Percentiles rank a stretch among this genome's conserved stretches.
Evolutionary conservation across 495 filamentous ascomycete species (phyloP).

Genomic region (Usnea hakonensis): DNA sequence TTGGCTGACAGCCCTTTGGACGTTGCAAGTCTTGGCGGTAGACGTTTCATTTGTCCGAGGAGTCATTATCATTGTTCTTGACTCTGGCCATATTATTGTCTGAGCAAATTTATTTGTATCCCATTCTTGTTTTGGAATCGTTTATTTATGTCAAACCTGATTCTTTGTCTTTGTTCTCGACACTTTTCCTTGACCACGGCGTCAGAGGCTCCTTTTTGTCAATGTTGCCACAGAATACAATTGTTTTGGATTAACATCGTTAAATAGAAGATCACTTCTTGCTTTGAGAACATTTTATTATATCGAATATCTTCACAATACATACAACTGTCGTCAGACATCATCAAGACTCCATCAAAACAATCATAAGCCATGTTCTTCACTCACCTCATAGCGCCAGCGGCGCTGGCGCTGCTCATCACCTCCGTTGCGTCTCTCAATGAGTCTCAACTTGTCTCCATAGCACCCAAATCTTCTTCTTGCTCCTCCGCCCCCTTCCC

Average conservation of each 20-base stretch:
- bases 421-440: slow-evolving; percentile 26
- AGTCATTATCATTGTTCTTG: background rate
- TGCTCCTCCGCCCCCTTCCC: slow-evolving; percentile 38
- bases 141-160: background rate
- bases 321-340: background rate
- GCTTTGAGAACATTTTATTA: background rate
- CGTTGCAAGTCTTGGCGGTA: background rate
- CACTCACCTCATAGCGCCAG: background rate
- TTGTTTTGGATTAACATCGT: background rate
- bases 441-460: slow-evolving; percentile 39
- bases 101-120: background rate
- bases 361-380: background rate
- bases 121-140: background rate
- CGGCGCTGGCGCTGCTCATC: slow-evolving; percentile 19
- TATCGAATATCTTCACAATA: background rate
- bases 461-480: slow-evolving; percentile 41
- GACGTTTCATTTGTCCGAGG: too few relatives aligned
- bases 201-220: background rate
- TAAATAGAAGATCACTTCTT: background rate
- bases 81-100: background rate
- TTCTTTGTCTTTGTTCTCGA: background rate
- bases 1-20: background rate
- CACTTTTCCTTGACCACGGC: background rate
- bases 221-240: background rate
- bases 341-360: background rate